Conservation (phyloP, 2,329 filamentous ascomycete species). For the Neurospora crassa region DNA sequence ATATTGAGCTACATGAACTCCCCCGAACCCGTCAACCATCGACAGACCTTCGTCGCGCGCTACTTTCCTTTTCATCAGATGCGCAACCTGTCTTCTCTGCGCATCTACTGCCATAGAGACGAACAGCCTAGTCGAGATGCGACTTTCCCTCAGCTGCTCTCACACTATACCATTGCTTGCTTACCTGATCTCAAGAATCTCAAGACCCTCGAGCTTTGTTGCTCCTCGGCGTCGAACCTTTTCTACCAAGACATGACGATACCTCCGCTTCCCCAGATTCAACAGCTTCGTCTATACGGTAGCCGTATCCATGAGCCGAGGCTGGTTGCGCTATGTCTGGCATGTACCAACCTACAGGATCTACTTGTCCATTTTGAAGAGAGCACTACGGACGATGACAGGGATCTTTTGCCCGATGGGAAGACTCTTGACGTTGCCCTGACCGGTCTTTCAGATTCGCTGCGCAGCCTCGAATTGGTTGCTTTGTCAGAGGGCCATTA, state of each 20-base stretch:
- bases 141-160: slow-evolving; percentile 15
- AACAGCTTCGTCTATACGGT: slow-evolving; percentile 19
- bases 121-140: slow-evolving; percentile 11
- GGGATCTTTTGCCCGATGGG: slow-evolving; percentile 16
- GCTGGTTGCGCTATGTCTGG: slow-evolving; percentile 16
- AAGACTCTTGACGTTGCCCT: slow-evolving; percentile 19
- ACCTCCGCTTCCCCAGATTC: slow-evolving; percentile 16
- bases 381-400: slow-evolving; percentile 17
- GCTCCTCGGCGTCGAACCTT: slow-evolving; percentile 11
- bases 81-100: slow-evolving; percentile 14
- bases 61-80: slow-evolving; percentile 10
- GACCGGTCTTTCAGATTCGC: slow-evolving; percentile 9
- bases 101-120: slow-evolving; percentile 20
- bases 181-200: slow-evolving; percentile 12
- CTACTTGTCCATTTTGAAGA: slow-evolving; percentile 20
- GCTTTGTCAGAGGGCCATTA: slow-evolving; percentile 19
- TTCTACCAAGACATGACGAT: slow-evolving; percentile 3
- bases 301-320: slow-evolving; percentile 19
- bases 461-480: slow-evolving; percentile 17
- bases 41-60: slow-evolving; percentile 1
- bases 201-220: slow-evolving; percentile 19
- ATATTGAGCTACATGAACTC: slow-evolving; percentile 7
- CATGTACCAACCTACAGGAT: slow-evolving; percentile 16
- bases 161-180: slow-evolving; percentile 13
- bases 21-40: not conserved